Conservation (phyloP, 192 early-diverging fungal species). For the Kappamyces sp. region DNA sequence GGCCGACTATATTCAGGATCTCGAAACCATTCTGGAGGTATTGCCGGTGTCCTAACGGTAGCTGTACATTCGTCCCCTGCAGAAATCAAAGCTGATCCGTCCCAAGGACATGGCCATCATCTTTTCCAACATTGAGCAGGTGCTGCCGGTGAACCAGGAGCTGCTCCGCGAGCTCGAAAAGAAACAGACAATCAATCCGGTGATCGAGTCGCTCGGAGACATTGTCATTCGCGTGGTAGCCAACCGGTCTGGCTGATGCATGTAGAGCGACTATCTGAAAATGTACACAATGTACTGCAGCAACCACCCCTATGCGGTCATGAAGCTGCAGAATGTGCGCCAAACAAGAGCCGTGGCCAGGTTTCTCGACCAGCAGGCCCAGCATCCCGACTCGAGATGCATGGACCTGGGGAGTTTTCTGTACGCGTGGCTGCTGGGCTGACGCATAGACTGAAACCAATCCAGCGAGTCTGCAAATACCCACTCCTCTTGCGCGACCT, state of each 20-base stretch:
- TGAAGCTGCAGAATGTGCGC: constrained; percentile 46
- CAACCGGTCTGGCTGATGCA: neutral
- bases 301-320: constrained; percentile 54
- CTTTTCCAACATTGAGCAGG: constrained; percentile 47
- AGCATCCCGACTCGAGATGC: constrained; percentile 27
- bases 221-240: constrained; percentile 45
- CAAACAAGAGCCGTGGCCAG: constrained; percentile 34
- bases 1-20: constrained; percentile 83
- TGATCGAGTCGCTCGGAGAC: constrained; percentile 45
- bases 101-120: constrained; percentile 48
- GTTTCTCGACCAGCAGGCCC: constrained; percentile 39
- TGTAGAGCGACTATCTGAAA: constrained; percentile 49
- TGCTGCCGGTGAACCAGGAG: constrained; percentile 42
- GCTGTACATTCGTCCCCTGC: constrained; percentile 40
- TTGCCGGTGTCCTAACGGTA: constrained; percentile 8
- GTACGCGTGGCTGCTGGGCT: constrained; percentile 17
- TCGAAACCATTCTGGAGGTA: constrained; percentile 76
- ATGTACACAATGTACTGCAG: constrained; percentile 63
- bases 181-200: constrained; percentile 19
- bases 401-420: constrained; percentile 41
- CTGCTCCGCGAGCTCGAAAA: constrained; percentile 33
- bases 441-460: constrained; percentile 42
- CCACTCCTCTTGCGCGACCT: constrained; percentile 50
- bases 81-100: constrained; percentile 33
- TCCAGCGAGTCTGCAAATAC: constrained; percentile 57